phyloP scores from a whole-genome alignment of 1,284 basidiomycete species.

The Malassezia globosa region DNA sequence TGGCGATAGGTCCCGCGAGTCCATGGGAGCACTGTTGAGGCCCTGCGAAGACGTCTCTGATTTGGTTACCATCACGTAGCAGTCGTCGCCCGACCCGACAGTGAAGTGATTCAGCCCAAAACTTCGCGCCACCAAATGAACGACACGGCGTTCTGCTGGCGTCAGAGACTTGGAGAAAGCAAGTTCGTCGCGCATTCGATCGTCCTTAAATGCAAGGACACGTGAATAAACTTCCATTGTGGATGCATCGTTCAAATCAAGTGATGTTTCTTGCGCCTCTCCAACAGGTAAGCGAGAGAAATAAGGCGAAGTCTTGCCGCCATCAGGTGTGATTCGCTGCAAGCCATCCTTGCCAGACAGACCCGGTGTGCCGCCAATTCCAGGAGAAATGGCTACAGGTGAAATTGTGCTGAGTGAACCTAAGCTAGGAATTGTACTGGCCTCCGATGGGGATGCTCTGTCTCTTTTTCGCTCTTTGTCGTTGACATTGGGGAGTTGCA shows the following conservation, averaged over 20 bases:
- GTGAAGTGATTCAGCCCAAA: conserved; percentile 88
- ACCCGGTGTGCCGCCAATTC: neutral
- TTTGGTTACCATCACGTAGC: conserved; percentile 70
- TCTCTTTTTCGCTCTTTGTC: conserved; percentile 32
- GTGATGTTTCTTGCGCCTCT: conserved; percentile 49
- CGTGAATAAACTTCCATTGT: conserved; percentile 95
- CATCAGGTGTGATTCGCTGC: neutral
- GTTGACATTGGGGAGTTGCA: conserved; percentile 55
- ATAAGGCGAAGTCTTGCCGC: neutral
- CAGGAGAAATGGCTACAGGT: neutral
- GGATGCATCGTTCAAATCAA: conserved; percentile 89
- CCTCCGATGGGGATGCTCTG: neutral
- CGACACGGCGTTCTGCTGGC: conserved; percentile 75
- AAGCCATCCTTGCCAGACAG: neutral
- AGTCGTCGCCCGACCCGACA: conserved; percentile 78
- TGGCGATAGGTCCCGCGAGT: neutral
- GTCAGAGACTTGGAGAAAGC: conserved; percentile 78
- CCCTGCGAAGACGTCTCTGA: conserved; percentile 21
- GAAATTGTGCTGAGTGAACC: neutral
- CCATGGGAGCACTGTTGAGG: neutral
- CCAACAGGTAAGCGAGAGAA: neutral
- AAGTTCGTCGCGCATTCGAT: conserved; percentile 91
- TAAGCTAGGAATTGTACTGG: neutral
- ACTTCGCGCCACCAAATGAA: conserved; percentile 91
- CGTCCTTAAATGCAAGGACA: conserved; percentile 92